Base-by-base conservation (phyloP, 495 filamentous ascomycete species). In the Xylaria sp. region DNA sequence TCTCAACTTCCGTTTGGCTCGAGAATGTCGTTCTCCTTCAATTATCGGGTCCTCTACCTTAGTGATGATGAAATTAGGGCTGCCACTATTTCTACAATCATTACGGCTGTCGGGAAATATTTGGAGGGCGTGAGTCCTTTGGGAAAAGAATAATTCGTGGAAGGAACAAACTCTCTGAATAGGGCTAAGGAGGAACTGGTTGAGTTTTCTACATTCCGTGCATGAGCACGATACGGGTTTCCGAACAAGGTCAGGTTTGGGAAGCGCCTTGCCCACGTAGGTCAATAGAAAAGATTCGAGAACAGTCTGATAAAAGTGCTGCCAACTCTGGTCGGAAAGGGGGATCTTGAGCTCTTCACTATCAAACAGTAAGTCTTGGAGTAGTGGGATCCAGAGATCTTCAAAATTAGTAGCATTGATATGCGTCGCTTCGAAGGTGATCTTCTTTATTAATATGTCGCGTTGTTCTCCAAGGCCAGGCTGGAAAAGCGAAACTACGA, bases 261-360 rank as follows among this genome's bases (percentile, higher is more conserved):
- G 58, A 37, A 74, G 72, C 50, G 67, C 63, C 43, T 52, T 53
- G 19, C 67, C 68, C 14, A 79, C 71, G 14, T 57, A 68, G 29
- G 43, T 72, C 48, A 40, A 33, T 5, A 73, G 31, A 69, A 76
- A 76, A 15, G 61, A 66, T 21, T 69, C 53, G 9, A 78, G 62
- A 26, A 78, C 35, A 11, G 21, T 63, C 12, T 70, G 50, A n/a
- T 72, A 75, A 14, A 76, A 46, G 17, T 72, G 33, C 57, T 58
- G 73, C 59, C 73, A 78, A 2, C 33, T 61, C 8, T 48, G 52
- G 3, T 55, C 61, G 19, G 68, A 61, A 17, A 74, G 63, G 21
- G 53, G 37, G 14, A 72, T 41, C 3, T 61, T 64, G 89, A 80
- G 31, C 87, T 65, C 0, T 82, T 87, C 69, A 35, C 35, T 37